Conservation (phyloP, 2,329 filamentous ascomycete species). For the Beauveria australis region DNA sequence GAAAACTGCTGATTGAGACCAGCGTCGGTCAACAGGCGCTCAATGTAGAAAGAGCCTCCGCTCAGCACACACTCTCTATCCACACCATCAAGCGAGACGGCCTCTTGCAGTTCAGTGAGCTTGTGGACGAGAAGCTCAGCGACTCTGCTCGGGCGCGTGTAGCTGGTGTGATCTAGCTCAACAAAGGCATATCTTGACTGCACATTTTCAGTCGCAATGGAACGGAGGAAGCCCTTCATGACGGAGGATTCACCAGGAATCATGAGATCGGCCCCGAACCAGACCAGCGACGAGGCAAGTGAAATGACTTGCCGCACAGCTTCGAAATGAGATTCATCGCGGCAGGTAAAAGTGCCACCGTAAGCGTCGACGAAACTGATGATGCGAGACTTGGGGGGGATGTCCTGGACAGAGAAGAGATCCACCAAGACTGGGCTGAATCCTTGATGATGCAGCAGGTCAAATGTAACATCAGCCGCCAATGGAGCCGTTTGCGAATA, state of each 20-base stretch:
- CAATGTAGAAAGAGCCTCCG: background rate
- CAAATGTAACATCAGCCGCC: background rate
- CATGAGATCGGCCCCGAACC: background rate
- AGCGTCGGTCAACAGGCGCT: background rate
- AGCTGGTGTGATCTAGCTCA: background rate
- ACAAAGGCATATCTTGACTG: slow-evolving; percentile 7
- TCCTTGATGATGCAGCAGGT: background rate
- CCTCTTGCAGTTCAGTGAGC: background rate
- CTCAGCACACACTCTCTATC: background rate
- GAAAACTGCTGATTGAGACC: background rate
- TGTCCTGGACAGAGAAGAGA: background rate
- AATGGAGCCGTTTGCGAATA: background rate
- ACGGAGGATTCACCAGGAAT: slow-evolving; percentile 3
- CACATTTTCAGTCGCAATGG: background rate
- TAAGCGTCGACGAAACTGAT: slow-evolving; percentile 1
- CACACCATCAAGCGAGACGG: background rate
- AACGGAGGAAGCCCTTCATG: slow-evolving; percentile 5
- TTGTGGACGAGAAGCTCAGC: background rate
- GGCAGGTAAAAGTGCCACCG: slow-evolving; percentile 2
- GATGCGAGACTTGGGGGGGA: background rate
- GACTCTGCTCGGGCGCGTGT: background rate
- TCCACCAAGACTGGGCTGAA: background rate
- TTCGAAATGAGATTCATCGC: background rate
- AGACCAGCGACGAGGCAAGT: background rate
- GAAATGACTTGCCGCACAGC: background rate